Conservation (phyloP, 2,329 filamentous ascomycete species). For the Penicillium occitanis region DNA sequence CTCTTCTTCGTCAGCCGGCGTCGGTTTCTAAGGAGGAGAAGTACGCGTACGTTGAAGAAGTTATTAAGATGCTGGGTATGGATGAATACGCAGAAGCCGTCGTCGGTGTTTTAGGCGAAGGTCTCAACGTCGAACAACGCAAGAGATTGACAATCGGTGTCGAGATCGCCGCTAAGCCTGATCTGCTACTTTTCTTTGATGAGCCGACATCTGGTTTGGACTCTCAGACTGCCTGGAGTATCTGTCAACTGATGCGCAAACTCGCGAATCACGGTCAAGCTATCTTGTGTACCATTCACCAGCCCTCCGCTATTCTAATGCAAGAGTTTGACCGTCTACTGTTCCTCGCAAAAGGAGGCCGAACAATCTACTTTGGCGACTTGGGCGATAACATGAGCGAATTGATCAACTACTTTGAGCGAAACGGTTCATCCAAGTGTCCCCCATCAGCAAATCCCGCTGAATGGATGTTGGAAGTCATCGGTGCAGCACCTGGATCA, state of each 20-base stretch:
- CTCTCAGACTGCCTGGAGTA: slow-evolving; percentile 90
- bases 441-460: slow-evolving; percentile 67
- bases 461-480: slow-evolving; percentile 68
- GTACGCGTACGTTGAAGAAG: slow-evolving; percentile 81
- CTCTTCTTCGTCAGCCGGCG: slow-evolving; percentile 78
- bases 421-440: slow-evolving; percentile 62
- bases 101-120: slow-evolving; percentile 86
- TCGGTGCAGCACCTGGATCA: slow-evolving; percentile 63
- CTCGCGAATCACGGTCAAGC: slow-evolving; percentile 86
- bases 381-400: slow-evolving; percentile 59
- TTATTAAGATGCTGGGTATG: slow-evolving; percentile 90
- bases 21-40: slow-evolving; percentile 72
- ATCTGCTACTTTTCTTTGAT: slow-evolving; percentile 85
- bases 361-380: slow-evolving; percentile 68
- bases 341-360: slow-evolving; percentile 64
- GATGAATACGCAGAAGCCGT: slow-evolving; percentile 84
- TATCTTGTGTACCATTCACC: slow-evolving; percentile 93
- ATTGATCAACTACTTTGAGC: slow-evolving; percentile 75
- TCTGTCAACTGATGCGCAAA: slow-evolving; percentile 83
- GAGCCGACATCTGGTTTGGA: slow-evolving; percentile 94
- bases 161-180: slow-evolving; percentile 90
- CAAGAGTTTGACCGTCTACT: slow-evolving; percentile 72
- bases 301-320: slow-evolving; percentile 91
- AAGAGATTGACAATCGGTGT: slow-evolving; percentile 89
- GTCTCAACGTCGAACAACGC: slow-evolving; percentile 62